Base-by-base conservation (phyloP, 2,329 filamentous ascomycete species). In the Ceratocystis eucalypticola region DNA sequence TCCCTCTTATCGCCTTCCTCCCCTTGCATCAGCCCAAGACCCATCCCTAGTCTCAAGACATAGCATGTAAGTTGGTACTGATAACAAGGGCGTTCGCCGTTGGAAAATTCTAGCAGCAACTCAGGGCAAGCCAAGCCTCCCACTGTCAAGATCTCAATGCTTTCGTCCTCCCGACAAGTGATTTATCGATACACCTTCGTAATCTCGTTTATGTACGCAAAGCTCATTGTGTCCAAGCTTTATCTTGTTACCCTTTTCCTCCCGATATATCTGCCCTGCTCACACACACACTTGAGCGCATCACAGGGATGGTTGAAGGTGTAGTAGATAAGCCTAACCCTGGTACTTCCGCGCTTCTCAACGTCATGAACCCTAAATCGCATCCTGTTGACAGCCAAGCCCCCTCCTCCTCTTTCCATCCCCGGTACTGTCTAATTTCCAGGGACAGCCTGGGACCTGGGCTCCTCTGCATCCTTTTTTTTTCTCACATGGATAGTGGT, bases 191-290 rank as follows among this genome's bases (percentile, higher is more conserved):
- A 37, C 55, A 20, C 15, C 55, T n/a, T n/a, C 1, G n/a, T 59
- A 59, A 59, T 59, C 28, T 59, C 28, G 55, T 59, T 37, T 33
- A 59, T 59, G 55, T 37, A 20, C 55, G 55, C 15, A 59, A 15
- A 37, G 15, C 33, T 30, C 55, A 37, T 8, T 33, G 2, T 7
- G 28, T 59, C 55, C 28, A 37, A 59, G 28, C 55, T 37, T 59
- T 37, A n/a, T 37, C 8, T 20, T 37, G 7, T 12, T 7, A n/a
- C 48, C 22, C 17, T 20, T n/a, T 48, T 48, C 45, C 45, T 17
- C 15, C 45, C 46, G 46, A 48, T 41, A 41, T 41, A 41, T 20
- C 20, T 20, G 46, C 46, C 46, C 46, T 48, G 6, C 20, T 20
- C 7, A 25, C n/a, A 5, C 48, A 50, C n/a, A 4, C n/a, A 50